Evolutionary conservation across 495 filamentous ascomycete genomes (phyloP).

Genomic region (Entonaema liquescens): DNA sequence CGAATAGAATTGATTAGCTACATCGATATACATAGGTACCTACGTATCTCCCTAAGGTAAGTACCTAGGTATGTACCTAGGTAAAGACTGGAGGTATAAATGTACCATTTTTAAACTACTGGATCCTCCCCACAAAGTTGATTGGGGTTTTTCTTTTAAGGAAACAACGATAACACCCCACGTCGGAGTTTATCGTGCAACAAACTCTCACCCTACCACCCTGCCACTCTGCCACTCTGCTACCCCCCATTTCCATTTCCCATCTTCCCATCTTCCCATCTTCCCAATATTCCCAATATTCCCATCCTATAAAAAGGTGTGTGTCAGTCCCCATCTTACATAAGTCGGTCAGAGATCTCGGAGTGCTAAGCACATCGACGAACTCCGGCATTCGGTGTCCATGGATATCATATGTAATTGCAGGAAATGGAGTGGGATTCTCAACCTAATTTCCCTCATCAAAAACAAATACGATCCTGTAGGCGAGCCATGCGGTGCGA

Average conservation of each 20-base stretch:
- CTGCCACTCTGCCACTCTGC: no score
- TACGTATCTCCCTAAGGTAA: not conserved
- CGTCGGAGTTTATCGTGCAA: conserved; percentile 28
- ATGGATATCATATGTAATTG: conserved; percentile 8
- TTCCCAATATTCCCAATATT: no score
- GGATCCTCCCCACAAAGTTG: conserved; percentile 20
- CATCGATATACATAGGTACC: conserved; percentile 13
- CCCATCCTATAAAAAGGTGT: not conserved
- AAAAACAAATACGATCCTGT: not conserved
- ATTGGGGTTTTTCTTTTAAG: no score
- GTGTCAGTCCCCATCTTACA: conserved; percentile 1
- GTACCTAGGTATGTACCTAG: not conserved
- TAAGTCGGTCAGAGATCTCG: conserved; percentile 23
- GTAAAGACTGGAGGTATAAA: no score
- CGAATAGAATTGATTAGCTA: conserved; percentile 31
- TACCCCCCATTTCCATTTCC: no score
- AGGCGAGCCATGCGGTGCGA: not conserved
- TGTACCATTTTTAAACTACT: conserved; percentile 27
- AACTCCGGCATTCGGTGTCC: conserved; percentile 20
- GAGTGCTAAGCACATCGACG: conserved; percentile 8
- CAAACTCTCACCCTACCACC: conserved; percentile 14
- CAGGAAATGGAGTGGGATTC: conserved; percentile 2
- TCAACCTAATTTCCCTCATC: conserved; percentile 16
- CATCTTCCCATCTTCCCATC: no score
- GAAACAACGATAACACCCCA: conserved; percentile 16